A percentile compares a stretch with the other conserved stretches of the same genome.
phyloP scores from a whole-genome alignment of 257 asterid species.

The Nyctanthes arbortristis region DNA sequence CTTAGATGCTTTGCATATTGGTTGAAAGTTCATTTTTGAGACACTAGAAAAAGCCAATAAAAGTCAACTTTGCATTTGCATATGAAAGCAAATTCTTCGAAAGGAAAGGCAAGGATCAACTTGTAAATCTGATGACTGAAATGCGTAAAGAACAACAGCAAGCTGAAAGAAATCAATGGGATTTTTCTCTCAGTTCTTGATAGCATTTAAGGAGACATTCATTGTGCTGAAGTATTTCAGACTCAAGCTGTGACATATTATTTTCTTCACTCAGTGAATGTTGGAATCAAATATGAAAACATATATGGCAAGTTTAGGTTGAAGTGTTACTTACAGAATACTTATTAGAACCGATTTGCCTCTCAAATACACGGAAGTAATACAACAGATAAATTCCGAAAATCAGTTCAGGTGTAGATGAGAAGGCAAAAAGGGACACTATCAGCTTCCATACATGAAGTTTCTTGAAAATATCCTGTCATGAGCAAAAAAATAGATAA shows the following conservation, averaged over 20 bases:
- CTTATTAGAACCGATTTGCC: slow-evolving; percentile 98
- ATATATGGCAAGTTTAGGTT: slow-evolving; percentile 21
- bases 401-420: slow-evolving; percentile 91
- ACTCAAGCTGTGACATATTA: background rate
- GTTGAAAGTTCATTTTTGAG: background rate
- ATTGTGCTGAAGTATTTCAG: background rate
- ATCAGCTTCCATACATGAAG: slow-evolving; percentile 94
- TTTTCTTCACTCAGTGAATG: slow-evolving; percentile 1
- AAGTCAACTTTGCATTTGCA: background rate
- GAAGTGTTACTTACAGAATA: slow-evolving; percentile 69
- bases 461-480: slow-evolving; percentile 89
- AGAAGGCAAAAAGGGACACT: slow-evolving; percentile 80
- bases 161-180: slow-evolving; percentile 1
- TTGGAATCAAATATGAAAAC: slow-evolving; percentile 21
- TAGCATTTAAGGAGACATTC: slow-evolving; percentile 20
- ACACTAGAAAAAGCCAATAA: background rate
- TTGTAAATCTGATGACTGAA: background rate
- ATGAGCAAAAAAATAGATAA: slow-evolving; percentile 30
- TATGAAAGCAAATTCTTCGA: background rate
- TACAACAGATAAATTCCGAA: slow-evolving; percentile 90
- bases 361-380: slow-evolving; percentile 97
- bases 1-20: background rate
- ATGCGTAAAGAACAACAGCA: background rate
- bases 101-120: background rate
- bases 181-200: background rate